These are phyloP conservation scores for Podila minutissima DNA, from an alignment of 192 early-diverging fungal species.

Conservation along the genomic window DNA sequence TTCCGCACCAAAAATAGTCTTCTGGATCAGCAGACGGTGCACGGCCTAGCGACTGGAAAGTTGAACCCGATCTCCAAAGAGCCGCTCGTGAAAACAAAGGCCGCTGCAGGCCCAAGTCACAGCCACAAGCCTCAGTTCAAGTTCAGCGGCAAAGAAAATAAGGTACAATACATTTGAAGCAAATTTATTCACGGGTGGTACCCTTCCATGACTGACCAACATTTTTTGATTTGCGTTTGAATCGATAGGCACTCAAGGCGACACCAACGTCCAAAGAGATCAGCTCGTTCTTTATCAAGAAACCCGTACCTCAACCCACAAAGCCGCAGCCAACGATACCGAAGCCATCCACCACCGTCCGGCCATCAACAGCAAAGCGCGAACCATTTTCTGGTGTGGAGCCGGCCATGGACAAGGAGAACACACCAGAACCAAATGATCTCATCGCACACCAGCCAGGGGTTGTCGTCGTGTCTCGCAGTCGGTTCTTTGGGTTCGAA, in stretches of 20 bases:
- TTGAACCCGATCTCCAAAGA: constrained; percentile 71
- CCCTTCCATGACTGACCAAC: background rate
- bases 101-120: background rate
- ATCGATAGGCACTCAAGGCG: background rate
- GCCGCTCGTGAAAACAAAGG: constrained; percentile 29
- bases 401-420: background rate
- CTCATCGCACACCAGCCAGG: too few species aligned
- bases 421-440: background rate
- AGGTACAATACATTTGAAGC: background rate
- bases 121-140: background rate
- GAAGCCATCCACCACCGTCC: background rate
- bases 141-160: constrained; percentile 29
- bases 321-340: background rate
- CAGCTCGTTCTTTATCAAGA: background rate
- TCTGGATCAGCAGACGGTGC: constrained; percentile 59
- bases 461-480: constrained; percentile 22
- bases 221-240: background rate
- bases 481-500: constrained; percentile 38
- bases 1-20: constrained; percentile 27
- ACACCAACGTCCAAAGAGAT: background rate
- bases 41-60: constrained; percentile 67
- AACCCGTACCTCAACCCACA: background rate
- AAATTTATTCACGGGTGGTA: too few species aligned
- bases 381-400: background rate
- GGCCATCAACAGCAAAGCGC: background rate